Base-by-base conservation (phyloP, 2,329 filamentous ascomycete species). In the Calonectria leucothoes region DNA sequence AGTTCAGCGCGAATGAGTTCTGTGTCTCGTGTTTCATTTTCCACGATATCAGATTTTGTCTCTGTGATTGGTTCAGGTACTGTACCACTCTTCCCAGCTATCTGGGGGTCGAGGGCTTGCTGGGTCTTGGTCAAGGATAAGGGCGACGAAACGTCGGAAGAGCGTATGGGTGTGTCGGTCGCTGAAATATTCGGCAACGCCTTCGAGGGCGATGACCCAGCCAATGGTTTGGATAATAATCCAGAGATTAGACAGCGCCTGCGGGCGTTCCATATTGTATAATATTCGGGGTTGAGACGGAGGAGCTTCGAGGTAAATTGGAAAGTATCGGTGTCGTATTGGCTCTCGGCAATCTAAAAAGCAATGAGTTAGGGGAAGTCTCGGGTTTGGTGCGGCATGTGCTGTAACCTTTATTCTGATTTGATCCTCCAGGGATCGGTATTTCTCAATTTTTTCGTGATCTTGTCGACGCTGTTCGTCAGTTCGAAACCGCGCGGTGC, bases 251-350 rank as follows among this genome's bases (percentile, higher is more conserved):
- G 87, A 85, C 91, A 93, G 81, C 90, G 90, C 80, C 97, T 93
- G 82, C 97, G 93, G 86, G 93, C 91, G 88, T 97, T 97, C 95
- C 95, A 97, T 89, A 95, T 90, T 70, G 95, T 96, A 86, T 97
- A 97, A 87, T 96, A 96, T 84, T 97, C 95, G 31, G 95, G 95
- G 83, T 97, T 97, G 80, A 93, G 90, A 59, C 89, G 90, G 68
- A 96, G 89, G 55, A 97, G 90, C 77, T 91, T 92, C n/a, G 93
- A 92, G 39, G 93, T 94, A 69, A 94, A 89, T 75, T 90, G 86
- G 79, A 96, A 91, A 49, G 92, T 90, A 70, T 91, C 87, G 69
- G 86, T 78, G 51, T 88, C 88, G 82, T 88, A 89, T 77, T 89
- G 85, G 74, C 82, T 82, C 65, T 87, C 82, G 2, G 83, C 78